A percentile compares a stretch with the other conserved stretches of the same genome.
Conservation (phyloP, 2,329 filamentous ascomycete genomes). For the Cladosporium sp. region DNA sequence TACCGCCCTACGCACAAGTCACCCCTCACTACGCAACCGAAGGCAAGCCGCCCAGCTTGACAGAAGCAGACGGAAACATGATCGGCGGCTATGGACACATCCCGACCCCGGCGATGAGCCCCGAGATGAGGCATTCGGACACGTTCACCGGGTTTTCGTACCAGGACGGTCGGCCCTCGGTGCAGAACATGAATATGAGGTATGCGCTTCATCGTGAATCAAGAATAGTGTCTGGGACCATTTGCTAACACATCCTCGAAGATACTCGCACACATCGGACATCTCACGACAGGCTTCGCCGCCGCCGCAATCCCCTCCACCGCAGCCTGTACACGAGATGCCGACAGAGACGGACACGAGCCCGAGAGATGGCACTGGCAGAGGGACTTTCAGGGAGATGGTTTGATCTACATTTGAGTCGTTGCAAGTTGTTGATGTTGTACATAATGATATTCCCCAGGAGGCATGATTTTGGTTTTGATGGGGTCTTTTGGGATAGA, state of each 20-base stretch:
- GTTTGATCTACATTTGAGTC: not conserved
- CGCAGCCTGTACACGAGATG: slow-evolving; percentile 15
- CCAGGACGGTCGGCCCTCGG: not conserved
- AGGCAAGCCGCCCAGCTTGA: slow-evolving; percentile 7
- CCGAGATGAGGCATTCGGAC: slow-evolving; percentile 18
- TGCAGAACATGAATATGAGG: slow-evolving; percentile 16
- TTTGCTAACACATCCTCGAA: not conserved
- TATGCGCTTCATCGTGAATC: not conserved
- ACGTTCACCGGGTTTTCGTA: slow-evolving; percentile 6
- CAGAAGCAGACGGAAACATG: slow-evolving; percentile 11
- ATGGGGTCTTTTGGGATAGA: not conserved
- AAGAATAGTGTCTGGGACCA: not conserved
- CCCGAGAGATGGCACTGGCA: not conserved
- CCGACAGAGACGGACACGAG: not conserved
- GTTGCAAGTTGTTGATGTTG: slow-evolving; percentile 43
- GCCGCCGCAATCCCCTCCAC: not conserved
- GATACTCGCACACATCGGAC: slow-evolving; percentile 14
- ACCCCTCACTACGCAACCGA: slow-evolving; percentile 1
- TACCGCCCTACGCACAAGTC: slow-evolving; percentile 14
- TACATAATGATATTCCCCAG: slow-evolving; percentile 10
- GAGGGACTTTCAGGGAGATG: slow-evolving; percentile 4
- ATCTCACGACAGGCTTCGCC: slow-evolving; percentile 16
- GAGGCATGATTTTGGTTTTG: not conserved
- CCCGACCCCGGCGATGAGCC: not conserved
- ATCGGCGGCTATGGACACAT: slow-evolving; percentile 7